Conservation (phyloP, 75 land plant genomes). For the Larix kaempferi region DNA sequence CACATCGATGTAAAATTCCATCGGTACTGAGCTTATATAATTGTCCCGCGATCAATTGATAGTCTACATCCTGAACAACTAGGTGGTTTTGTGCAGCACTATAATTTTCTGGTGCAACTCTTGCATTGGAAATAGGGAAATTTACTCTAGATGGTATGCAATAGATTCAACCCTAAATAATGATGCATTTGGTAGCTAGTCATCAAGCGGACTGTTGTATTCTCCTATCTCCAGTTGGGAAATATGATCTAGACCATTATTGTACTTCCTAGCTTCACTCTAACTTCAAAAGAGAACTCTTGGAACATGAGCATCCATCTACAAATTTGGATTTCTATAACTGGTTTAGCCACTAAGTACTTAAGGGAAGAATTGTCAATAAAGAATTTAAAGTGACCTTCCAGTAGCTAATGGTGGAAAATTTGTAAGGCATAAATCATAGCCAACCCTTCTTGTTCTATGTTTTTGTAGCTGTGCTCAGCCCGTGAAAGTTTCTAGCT, state of each 20-base stretch:
- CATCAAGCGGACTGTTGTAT: no score
- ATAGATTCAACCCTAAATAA: no score
- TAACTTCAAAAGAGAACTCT: not conserved
- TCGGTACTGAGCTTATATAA: no score
- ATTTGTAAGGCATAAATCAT: not conserved
- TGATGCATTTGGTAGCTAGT: no score
- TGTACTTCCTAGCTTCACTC: not conserved
- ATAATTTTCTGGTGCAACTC: no score
- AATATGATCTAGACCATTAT: not conserved
- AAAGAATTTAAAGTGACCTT: no score
- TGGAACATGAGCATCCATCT: not conserved
- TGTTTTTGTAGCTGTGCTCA: not conserved
- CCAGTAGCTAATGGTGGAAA: not conserved
- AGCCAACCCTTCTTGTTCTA: not conserved
- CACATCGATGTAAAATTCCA: no score
- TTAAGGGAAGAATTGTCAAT: not conserved
- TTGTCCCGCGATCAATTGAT: no score
- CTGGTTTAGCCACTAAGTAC: not conserved
- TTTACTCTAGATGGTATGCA: no score
- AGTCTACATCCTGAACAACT: no score
- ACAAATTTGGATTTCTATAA: not conserved
- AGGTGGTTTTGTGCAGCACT: no score
- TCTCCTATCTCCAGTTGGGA: not conserved
- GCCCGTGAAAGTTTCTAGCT: not conserved
- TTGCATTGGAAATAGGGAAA: no score